Evolutionary conservation across 331 rosid genomes (phyloP).

Genomic region (Erythrophleum ivorense): DNA sequence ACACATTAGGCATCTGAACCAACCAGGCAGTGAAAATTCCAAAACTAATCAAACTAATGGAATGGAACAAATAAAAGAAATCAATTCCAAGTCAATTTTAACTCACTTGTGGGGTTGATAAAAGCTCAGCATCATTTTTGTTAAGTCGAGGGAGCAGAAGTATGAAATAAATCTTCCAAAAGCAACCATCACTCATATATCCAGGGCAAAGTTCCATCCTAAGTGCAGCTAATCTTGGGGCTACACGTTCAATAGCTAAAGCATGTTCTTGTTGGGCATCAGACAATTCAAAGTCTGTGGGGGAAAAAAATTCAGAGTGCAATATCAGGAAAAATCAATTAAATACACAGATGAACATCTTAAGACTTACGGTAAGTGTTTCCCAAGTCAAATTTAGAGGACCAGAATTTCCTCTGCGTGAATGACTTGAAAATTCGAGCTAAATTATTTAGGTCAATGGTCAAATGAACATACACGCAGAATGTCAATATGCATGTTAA

Average conservation of each 20-base stretch:
- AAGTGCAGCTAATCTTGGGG: constrained; percentile 74
- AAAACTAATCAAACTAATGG: constrained; percentile 11
- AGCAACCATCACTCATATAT: constrained; percentile 79
- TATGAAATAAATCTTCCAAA: constrained; percentile 91
- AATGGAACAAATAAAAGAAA: background rate
- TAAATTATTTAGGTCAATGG: background rate
- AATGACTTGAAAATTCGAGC: background rate
- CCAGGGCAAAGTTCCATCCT: constrained; percentile 83
- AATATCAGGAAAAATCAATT: constrained; percentile 22
- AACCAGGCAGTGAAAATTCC: background rate
- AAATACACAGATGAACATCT: background rate
- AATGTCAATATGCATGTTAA: background rate
- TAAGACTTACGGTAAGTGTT: background rate
- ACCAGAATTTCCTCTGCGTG: background rate
- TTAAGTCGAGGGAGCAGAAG: constrained; percentile 73
- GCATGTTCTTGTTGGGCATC: constrained; percentile 87
- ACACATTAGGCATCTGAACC: background rate
- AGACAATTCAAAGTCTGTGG: constrained; percentile 71
- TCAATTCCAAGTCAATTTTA: constrained; percentile 10
- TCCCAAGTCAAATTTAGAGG: background rate
- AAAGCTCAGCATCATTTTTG: constrained; percentile 62
- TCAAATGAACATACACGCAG: background rate
- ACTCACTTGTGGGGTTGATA: constrained; percentile 79
- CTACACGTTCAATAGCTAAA: constrained; percentile 73
- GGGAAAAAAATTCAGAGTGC: background rate